Conservation (phyloP, 1,284 basidiomycete genomes). For the Mrakiaceae sp. region DNA sequence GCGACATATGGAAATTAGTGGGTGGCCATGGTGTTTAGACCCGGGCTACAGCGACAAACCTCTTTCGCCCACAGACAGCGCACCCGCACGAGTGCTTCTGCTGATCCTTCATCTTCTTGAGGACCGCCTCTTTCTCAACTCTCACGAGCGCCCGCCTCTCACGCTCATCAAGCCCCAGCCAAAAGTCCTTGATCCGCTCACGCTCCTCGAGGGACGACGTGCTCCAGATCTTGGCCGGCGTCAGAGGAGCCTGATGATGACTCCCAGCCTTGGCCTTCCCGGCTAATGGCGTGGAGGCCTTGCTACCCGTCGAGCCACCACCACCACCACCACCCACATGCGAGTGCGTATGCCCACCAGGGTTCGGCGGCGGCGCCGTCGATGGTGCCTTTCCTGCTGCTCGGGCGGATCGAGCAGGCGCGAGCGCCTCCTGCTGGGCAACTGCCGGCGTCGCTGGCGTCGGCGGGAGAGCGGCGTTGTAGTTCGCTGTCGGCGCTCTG, state of each 20-base stretch:
- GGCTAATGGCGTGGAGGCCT: no score
- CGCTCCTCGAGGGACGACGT: conserved; percentile 83
- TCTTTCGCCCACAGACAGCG: conserved; percentile 92
- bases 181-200: conserved; percentile 94
- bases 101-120: conserved; percentile 98
- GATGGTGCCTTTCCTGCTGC: conserved; percentile 39
- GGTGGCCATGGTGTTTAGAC: conserved; percentile 22
- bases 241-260: conserved; percentile 1
- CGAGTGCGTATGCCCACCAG: conserved; percentile 13
- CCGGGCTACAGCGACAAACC: conserved; percentile 45
- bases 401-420: conserved; percentile 33
- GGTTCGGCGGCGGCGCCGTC: conserved; percentile 54
- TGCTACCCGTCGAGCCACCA: no score
- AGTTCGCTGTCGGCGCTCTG: no score
- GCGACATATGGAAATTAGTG: conserved; percentile 4
- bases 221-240: conserved; percentile 58
- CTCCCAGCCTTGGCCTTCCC: no score
- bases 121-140: conserved; percentile 92
- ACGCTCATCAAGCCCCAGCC: conserved; percentile 77
- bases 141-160: conserved; percentile 83
- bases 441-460: neutral
- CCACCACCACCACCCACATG: neutral
- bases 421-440: conserved; percentile 30
- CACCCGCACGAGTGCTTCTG: conserved; percentile 92
- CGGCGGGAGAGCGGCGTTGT: conserved; percentile 25